phyloP scores from a whole-genome alignment of 257 asterid species.

The Lithospermum erythrorhizon region DNA sequence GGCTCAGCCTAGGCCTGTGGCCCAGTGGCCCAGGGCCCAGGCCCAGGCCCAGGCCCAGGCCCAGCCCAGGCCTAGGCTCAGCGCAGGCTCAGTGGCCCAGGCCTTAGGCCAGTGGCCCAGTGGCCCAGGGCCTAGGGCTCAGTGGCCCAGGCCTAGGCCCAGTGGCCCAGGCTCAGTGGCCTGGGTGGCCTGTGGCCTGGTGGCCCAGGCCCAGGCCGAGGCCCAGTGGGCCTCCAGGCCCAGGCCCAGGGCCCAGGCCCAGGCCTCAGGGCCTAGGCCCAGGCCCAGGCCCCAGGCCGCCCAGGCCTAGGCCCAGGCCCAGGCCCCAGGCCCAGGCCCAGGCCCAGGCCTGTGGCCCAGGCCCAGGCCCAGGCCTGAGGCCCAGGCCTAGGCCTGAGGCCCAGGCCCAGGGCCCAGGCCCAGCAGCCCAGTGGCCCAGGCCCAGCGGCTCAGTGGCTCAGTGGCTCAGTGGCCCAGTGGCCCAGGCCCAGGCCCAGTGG shows the following conservation, averaged over 20 bases:
- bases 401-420: not conserved
- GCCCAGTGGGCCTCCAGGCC: constrained; percentile 1
- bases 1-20: not conserved
- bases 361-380: not conserved
- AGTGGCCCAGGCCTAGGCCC: too few relatives aligned
- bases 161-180: not conserved
- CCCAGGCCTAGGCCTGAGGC: too few relatives aligned
- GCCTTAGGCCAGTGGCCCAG: not conserved
- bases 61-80: not conserved
- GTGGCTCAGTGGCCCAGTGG: too few relatives aligned
- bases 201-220: not conserved
- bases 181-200: not conserved
- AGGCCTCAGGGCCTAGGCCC: not conserved
- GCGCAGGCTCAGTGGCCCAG: not conserved
- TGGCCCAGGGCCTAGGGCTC: too few relatives aligned
- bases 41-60: constrained; percentile 7
- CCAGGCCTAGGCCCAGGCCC: not conserved
- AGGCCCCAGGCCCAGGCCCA: too few relatives aligned
- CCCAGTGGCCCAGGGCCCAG: not conserved
- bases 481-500: too few relatives aligned
- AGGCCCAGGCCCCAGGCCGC: not conserved
- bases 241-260: constrained; percentile 1
- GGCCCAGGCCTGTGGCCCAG: too few relatives aligned
- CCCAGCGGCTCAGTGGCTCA: too few relatives aligned
- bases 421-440: not conserved